Conservation (phyloP, 2,329 filamentous ascomycete genomes). For the Aspergillus viridinutans region DNA sequence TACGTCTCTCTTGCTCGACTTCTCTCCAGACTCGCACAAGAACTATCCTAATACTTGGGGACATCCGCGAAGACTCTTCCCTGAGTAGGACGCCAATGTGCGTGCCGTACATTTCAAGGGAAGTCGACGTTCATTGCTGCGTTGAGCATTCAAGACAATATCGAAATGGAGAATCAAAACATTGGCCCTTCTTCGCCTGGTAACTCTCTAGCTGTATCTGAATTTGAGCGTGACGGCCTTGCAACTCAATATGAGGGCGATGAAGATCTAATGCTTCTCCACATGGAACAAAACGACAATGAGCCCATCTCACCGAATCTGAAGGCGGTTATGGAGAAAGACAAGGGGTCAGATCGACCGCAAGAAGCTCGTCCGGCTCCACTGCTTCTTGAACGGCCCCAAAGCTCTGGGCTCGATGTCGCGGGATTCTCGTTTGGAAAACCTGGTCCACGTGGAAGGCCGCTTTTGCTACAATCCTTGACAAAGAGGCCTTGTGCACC, state of each 20-base stretch:
- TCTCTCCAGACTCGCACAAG: not conserved
- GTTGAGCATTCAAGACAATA: not conserved
- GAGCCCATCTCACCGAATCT: constrained; percentile 13
- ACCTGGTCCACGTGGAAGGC: constrained; percentile 21
- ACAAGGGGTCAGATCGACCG: constrained; percentile 4
- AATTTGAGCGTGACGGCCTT: not conserved
- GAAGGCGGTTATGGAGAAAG: constrained; percentile 14
- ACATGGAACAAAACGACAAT: constrained; percentile 13
- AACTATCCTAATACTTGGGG: not conserved
- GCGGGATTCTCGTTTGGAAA: constrained; percentile 32
- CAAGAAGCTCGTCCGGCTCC: constrained; percentile 9
- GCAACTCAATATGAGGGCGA: constrained; percentile 8
- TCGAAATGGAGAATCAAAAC: not conserved
- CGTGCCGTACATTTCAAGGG: not conserved
- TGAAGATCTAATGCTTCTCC: constrained; percentile 18
- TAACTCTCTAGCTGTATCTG: not conserved
- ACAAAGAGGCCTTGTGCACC: constrained; percentile 4
- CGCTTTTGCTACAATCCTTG: constrained; percentile 19
- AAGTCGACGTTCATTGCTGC: not conserved
- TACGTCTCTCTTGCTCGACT: not conserved
- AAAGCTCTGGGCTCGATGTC: constrained; percentile 26
- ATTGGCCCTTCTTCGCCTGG: not conserved
- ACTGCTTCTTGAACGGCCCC: constrained; percentile 29
- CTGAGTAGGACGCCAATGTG: not conserved
- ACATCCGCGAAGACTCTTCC: not conserved